phyloP scores from a whole-genome alignment of 345 rosid genomes.

The Linum lewisii region DNA sequence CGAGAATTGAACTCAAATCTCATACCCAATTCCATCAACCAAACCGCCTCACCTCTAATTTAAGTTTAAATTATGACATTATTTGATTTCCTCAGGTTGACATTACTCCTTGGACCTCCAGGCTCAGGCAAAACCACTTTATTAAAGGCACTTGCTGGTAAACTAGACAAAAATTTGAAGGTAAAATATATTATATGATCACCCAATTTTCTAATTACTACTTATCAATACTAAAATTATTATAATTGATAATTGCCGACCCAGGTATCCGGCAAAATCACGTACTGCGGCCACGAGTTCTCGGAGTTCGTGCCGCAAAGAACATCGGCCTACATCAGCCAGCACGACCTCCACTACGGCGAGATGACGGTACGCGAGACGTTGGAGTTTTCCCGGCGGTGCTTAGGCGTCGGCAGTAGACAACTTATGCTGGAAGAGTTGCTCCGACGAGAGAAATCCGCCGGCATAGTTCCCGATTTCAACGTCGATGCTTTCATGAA shows the following conservation, averaged over 20 bases:
- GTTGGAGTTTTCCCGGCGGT: conserved; percentile 45
- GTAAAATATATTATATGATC: conserved; percentile 19
- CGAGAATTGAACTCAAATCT: not conserved
- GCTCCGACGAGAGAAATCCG: conserved; percentile 37
- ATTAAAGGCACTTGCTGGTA: conserved; percentile 40
- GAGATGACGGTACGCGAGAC: conserved; percentile 65
- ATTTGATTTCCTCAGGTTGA: conserved; percentile 31
- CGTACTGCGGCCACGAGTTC: conserved; percentile 42
- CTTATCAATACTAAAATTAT: not conserved
- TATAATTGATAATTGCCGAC: not conserved
- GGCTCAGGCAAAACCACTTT: conserved; percentile 53
- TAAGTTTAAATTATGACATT: not conserved
- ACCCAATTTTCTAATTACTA: not conserved
- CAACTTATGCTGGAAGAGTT: conserved; percentile 38
- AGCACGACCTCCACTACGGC: conserved; percentile 52
- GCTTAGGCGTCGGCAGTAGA: conserved; percentile 46
- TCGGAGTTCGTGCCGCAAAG: conserved; percentile 48
- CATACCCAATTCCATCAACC: not conserved
- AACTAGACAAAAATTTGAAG: conserved; percentile 27
- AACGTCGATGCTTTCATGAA: conserved; percentile 66
- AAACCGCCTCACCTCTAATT: no score
- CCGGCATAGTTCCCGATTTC: conserved; percentile 45
- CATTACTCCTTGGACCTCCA: conserved; percentile 57
- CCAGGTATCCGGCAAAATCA: conserved; percentile 37
- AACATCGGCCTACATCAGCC: conserved; percentile 52